phyloP scores from a whole-genome alignment of 768 basidiomycete genomes.

The Mycena alexandri region DNA sequence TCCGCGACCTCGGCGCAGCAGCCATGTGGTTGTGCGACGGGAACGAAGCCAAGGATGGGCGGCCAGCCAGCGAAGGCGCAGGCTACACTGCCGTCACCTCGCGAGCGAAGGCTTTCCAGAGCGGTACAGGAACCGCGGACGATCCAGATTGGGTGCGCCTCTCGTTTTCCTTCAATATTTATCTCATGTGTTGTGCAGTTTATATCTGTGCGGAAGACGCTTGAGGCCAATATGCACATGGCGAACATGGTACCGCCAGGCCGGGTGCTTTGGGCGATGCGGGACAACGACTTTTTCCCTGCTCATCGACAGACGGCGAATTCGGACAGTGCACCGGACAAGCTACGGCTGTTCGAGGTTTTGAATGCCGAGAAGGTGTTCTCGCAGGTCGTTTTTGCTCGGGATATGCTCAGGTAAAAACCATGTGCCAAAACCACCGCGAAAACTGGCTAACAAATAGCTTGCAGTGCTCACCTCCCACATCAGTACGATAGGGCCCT shows the following conservation, averaged over 20 bases:
- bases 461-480: slow-evolving; percentile 76
- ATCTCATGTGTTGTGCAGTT: slow-evolving; percentile 60
- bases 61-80: slow-evolving; percentile 59
- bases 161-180: slow-evolving; percentile 2
- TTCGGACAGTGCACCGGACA: slow-evolving; percentile 52
- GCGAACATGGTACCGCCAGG: slow-evolving; percentile 82
- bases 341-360: slow-evolving; percentile 82
- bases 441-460: background rate
- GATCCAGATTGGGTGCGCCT: slow-evolving; percentile 68
- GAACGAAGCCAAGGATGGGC: slow-evolving; percentile 55
- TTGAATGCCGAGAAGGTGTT: slow-evolving; percentile 83
- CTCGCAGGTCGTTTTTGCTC: slow-evolving; percentile 83
- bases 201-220: slow-evolving; percentile 82
- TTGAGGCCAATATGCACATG: slow-evolving; percentile 87
- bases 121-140: slow-evolving; percentile 63
- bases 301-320: slow-evolving; percentile 57
- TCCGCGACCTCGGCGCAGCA: slow-evolving; percentile 81
- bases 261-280: slow-evolving; percentile 82
- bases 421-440: slow-evolving; percentile 19
- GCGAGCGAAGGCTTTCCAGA: slow-evolving; percentile 71
- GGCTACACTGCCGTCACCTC: slow-evolving; percentile 65
- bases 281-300: slow-evolving; percentile 77
- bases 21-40: slow-evolving; percentile 87
- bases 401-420: slow-evolving; percentile 82
- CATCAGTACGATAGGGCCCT: slow-evolving; percentile 84